Conservation (phyloP, 371 early-diverging fungal genomes). For the Saksenaea oblongispora region DNA sequence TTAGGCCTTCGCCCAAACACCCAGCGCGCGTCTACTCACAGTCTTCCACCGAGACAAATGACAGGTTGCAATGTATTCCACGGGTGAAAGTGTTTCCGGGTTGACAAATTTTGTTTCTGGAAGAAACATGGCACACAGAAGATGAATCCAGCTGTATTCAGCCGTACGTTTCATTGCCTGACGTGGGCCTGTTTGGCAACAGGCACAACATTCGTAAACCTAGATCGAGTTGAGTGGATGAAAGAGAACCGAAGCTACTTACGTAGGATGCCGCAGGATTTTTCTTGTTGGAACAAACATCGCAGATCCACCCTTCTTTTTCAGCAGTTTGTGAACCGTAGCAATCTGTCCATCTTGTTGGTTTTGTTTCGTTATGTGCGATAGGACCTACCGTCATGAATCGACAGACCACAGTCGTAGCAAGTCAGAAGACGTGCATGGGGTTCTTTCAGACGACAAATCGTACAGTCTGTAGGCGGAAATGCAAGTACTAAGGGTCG, state of each 20-base stretch:
- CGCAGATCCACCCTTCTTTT: slow-evolving; percentile 59
- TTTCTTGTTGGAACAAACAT: slow-evolving; percentile 60
- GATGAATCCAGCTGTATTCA: slow-evolving; percentile 91
- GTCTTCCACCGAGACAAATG: slow-evolving; percentile 64
- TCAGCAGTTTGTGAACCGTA: slow-evolving; percentile 36
- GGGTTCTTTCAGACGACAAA: slow-evolving; percentile 42
- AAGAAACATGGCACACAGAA: slow-evolving; percentile 86
- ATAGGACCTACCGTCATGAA: slow-evolving; percentile 53
- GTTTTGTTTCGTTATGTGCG: not conserved
- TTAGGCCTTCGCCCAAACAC: not conserved
- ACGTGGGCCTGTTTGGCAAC: slow-evolving; percentile 36
- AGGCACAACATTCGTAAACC: slow-evolving; percentile 66
- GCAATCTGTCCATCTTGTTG: slow-evolving; percentile 42
- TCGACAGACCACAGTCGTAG: slow-evolving; percentile 61
- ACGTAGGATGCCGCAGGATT: slow-evolving; percentile 63
- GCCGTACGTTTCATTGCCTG: slow-evolving; percentile 87
- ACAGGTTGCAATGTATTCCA: slow-evolving; percentile 73
- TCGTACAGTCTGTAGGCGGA: slow-evolving; percentile 48
- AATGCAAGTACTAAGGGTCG: slow-evolving; percentile 1
- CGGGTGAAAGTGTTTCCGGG: slow-evolving; percentile 66
- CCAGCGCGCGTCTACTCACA: slow-evolving; percentile 8
- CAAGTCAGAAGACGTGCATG: slow-evolving; percentile 47
- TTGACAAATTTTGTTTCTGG: slow-evolving; percentile 77
- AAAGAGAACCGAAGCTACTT: slow-evolving; percentile 8
- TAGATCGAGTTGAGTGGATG: slow-evolving; percentile 7